Percentiles rank a stretch among this genome's conserved stretches.
Evolutionary conservation across 2,329 filamentous ascomycete genomes (phyloP).

Genomic region (Xylaria sp.): DNA sequence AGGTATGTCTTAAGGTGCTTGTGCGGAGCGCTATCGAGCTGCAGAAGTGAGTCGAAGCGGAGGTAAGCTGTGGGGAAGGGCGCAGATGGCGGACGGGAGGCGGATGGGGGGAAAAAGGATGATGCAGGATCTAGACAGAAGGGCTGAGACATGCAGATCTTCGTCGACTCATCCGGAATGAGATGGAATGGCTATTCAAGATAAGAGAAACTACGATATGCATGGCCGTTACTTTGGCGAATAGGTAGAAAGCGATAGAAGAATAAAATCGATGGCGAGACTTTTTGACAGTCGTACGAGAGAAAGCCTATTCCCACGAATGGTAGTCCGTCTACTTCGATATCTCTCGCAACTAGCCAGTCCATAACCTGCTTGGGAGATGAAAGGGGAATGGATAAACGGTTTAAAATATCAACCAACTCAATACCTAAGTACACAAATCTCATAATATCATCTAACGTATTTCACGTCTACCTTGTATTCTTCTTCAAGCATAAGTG

Average conservation of each 20-base stretch:
- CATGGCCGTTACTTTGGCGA: conserved; percentile 4
- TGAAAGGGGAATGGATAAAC: not conserved
- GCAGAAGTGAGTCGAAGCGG: conserved; percentile 33
- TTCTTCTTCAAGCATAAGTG: not conserved
- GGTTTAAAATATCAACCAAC: not conserved
- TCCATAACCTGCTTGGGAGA: not conserved
- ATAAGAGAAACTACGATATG: conserved; percentile 6
- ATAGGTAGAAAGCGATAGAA: not conserved
- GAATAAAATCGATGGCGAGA: not conserved
- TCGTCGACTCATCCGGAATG: conserved; percentile 36
- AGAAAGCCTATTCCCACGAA: not conserved
- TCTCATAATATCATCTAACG: not conserved
- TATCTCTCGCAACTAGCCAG: not conserved
- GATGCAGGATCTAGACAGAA: conserved; percentile 16
- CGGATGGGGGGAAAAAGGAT: conserved; percentile 9
- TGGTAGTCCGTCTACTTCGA: not conserved
- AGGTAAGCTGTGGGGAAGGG: conserved; percentile 35
- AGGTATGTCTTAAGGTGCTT: not conserved
- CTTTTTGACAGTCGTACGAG: not conserved
- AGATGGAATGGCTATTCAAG: conserved; percentile 15
- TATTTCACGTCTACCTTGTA: not conserved
- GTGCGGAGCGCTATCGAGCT: conserved; percentile 16
- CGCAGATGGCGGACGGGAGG: conserved; percentile 16
- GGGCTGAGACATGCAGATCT: conserved; percentile 32
- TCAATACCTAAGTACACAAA: not conserved